Evolutionary conservation across 1,284 basidiomycete genomes (phyloP), one percentile per base, ranked within the genome.

Genomic region (Cryptococcus neoformans): DNA sequence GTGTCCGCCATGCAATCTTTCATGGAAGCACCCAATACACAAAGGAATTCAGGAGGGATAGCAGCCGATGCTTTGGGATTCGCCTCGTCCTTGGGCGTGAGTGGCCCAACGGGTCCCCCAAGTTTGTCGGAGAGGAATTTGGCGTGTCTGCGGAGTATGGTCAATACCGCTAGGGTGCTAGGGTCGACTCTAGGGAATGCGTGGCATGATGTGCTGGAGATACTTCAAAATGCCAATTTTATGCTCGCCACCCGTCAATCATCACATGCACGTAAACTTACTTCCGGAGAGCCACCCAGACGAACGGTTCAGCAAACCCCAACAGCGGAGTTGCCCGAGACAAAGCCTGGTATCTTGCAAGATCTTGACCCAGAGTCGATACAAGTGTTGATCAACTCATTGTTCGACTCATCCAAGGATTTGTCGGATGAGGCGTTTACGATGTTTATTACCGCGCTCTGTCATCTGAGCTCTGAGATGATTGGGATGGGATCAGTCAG

Each of bases 141-240:
- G 62, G 89, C 92, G 0, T 97, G 93, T 70, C 77, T 98, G 54
- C 90, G 90, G 62, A 88, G 90, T 1, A 80, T 94, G 49, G 81
- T 96, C 9, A 82, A 84, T 0, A 88, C 89, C 57, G 86, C 89
- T 0, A 80, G 91, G 51, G 89, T 89, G 68, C 83, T 98, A 3
- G 89, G 90, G 0, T 89, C 89, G 0, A 89, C 86, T 54, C 82
- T 98, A 0, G 92, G 87, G 9, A 82, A 85, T 41, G 90, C 88
- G 61, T 99, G 95, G 95, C 92, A 91, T 70, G 84, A 88, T 47
- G 84, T 98, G 6, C 82, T 99, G 48, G 92, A 96, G 69, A 85
- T 88, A 1, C 77, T 96, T 40, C 92, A 96, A 76, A 95, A 93
- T 65, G 92, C 92, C 6, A 92, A 94, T 64, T 92, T 91, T 68